phyloP scores from a whole-genome alignment of 1,284 basidiomycete genomes.

The Agroathelia rolfsii region DNA sequence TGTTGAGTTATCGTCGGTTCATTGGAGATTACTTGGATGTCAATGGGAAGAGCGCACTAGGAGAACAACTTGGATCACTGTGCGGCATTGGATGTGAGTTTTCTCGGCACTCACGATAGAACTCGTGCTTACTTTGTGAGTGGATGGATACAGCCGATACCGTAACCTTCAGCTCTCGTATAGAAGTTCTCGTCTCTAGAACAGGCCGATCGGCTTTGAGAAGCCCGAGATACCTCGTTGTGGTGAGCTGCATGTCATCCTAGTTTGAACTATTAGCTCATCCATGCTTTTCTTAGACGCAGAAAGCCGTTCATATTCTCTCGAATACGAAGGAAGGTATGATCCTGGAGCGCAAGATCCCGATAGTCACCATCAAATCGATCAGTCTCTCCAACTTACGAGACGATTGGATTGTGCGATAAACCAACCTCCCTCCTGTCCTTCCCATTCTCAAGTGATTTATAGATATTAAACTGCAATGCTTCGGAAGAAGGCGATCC shows the following conservation, averaged over 20 bases:
- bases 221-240: constrained; percentile 83
- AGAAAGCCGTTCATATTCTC: constrained; percentile 85
- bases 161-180: constrained; percentile 83
- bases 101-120: constrained; percentile 2
- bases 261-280: no score
- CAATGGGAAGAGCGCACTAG: constrained; percentile 73
- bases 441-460: neutral
- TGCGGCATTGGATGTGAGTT: constrained; percentile 71
- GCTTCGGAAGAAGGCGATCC: constrained; percentile 92
- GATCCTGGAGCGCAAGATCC: constrained; percentile 81
- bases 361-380: constrained; percentile 77
- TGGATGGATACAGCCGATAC: constrained; percentile 40
- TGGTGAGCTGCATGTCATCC: constrained; percentile 72
- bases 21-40: constrained; percentile 96
- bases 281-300: constrained; percentile 55
- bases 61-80: constrained; percentile 67
- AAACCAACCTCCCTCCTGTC: neutral
- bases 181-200: constrained; percentile 83
- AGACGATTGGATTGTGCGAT: constrained; percentile 88
- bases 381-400: constrained; percentile 83
- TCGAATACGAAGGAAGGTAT: constrained; percentile 41
- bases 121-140: neutral
- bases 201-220: constrained; percentile 84
- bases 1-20: constrained; percentile 91
- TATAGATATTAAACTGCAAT: constrained; percentile 62